A percentile compares a stretch with the other conserved stretches of the same genome.
Evolutionary conservation across 139 green algal genomes (phyloP).

Genomic region (Astrephomene gubernaculifera): DNA sequence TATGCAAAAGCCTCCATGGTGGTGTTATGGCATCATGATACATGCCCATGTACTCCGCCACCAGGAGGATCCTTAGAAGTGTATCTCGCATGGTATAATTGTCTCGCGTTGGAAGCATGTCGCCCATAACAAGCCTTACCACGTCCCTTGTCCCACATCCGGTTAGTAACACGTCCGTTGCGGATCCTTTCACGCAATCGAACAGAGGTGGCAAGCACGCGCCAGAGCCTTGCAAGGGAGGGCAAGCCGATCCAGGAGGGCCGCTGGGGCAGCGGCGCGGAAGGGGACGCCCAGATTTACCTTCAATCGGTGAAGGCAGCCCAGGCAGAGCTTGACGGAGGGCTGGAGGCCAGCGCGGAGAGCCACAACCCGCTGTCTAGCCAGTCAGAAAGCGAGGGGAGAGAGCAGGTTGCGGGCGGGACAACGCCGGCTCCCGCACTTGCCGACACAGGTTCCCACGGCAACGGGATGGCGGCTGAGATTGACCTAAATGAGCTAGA

Average conservation of each 20-base stretch:
- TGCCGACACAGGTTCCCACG: neutral
- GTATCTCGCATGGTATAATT: neutral
- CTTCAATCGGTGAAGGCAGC: slow-evolving; percentile 51
- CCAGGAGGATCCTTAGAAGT: too few relatives aligned
- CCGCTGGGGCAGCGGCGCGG: neutral
- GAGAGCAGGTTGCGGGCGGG: neutral
- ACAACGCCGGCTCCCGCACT: neutral
- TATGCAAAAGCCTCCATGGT: too few relatives aligned
- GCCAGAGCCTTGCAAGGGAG: slow-evolving; percentile 5
- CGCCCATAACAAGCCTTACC: neutral
- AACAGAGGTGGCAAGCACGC: slow-evolving; percentile 43
- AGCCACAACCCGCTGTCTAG: neutral
- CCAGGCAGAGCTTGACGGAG: slow-evolving; percentile 54
- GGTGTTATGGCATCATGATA: neutral
- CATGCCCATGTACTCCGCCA: too few relatives aligned
- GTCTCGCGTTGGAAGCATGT: neutral
- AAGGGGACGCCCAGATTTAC: slow-evolving; percentile 47
- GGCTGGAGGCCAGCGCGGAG: neutral
- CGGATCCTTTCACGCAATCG: too few relatives aligned
- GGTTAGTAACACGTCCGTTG: too few relatives aligned
- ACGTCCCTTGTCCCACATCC: neutral
- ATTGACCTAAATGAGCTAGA: slow-evolving; percentile 19
- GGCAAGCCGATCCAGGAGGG: slow-evolving; percentile 20
- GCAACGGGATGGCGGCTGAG: neutral
- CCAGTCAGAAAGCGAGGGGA: neutral